A percentile compares a stretch with the other conserved stretches of the same genome.
Conservation (phyloP, 768 basidiomycete species). For the Phaeotremella skinneri region DNA sequence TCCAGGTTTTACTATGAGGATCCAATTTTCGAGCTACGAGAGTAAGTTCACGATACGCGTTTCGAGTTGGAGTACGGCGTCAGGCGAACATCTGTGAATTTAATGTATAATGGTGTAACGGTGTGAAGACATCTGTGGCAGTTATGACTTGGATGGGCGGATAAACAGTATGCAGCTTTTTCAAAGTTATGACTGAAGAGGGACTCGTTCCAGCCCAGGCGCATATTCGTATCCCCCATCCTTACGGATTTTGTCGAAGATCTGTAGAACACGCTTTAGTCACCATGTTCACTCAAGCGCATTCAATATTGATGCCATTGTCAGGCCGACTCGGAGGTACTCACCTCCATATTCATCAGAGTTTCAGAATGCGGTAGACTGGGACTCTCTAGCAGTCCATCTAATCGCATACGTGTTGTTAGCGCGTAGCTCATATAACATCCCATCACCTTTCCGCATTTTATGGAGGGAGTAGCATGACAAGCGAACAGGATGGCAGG, state of each 20-base stretch:
- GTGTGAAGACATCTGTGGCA: too few species aligned
- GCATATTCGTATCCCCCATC: conserved; percentile 38
- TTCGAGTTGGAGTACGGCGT: neutral
- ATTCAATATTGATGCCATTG: neutral
- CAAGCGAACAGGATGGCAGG: too few species aligned
- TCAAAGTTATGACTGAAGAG: conserved; percentile 6
- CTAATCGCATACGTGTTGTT: too few species aligned
- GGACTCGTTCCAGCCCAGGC: conserved; percentile 34
- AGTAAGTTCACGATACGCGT: conserved; percentile 1
- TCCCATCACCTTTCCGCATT: too few species aligned
- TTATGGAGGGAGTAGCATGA: too few species aligned
- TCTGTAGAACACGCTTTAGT: conserved; percentile 12
- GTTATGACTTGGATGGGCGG: too few species aligned
- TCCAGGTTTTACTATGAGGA: conserved; percentile 28
- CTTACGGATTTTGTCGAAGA: conserved; percentile 38
- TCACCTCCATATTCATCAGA: conserved; percentile 38
- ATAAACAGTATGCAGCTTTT: too few species aligned
- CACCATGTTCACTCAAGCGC: neutral
- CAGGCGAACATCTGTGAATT: neutral
- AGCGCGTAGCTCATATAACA: too few species aligned
- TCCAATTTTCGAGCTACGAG: conserved; percentile 23
- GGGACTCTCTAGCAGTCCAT: conserved; percentile 27
- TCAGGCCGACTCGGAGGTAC: neutral
- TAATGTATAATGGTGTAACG: neutral
- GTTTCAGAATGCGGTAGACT: conserved; percentile 34